These are phyloP conservation scores for Blastobotrys americana DNA, from an alignment of 805 yeast species.

Conservation along the genomic window DNA sequence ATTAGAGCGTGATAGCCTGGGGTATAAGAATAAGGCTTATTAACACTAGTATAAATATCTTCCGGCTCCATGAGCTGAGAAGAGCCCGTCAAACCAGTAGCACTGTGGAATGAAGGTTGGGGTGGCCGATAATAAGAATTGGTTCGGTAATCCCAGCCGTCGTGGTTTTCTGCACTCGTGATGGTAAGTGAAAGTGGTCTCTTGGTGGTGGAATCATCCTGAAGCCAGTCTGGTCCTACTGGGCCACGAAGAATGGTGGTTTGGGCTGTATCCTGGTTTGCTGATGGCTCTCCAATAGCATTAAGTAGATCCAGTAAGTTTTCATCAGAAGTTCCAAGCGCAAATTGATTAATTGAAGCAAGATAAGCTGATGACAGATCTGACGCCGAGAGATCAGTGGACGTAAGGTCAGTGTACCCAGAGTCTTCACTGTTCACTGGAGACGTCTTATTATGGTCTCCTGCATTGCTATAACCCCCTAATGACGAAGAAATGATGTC, in stretches of 20 bases:
- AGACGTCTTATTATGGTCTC: slow-evolving; percentile 2
- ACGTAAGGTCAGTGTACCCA: not conserved
- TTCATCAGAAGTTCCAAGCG: slow-evolving; percentile 11
- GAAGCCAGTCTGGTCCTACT: slow-evolving; percentile 18
- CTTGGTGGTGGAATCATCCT: slow-evolving; percentile 15
- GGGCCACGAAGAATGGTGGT: not conserved
- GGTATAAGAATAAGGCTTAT: slow-evolving; percentile 77
- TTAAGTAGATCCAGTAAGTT: not conserved
- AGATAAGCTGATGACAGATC: not conserved
- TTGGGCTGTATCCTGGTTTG: not conserved
- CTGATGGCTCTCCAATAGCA: not conserved
- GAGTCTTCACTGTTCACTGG: slow-evolving; percentile 21
- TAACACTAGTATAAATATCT: slow-evolving; percentile 59
- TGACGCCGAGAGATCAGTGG: not conserved
- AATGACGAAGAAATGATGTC: slow-evolving; percentile 25
- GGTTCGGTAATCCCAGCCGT: not conserved
- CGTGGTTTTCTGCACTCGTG: slow-evolving; percentile 12
- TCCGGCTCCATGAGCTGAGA: slow-evolving; percentile 17
- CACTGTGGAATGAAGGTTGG: not conserved
- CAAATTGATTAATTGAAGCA: slow-evolving; percentile 14
- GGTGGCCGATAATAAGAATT: too few relatives aligned
- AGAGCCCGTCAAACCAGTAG: slow-evolving; percentile 8
- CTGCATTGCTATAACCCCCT: not conserved
- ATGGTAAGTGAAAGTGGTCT: slow-evolving; percentile 25
- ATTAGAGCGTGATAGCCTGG: slow-evolving; percentile 82